Evolutionary conservation across 1,284 basidiomycete species (phyloP).

Genomic region (Boletus smithii): DNA sequence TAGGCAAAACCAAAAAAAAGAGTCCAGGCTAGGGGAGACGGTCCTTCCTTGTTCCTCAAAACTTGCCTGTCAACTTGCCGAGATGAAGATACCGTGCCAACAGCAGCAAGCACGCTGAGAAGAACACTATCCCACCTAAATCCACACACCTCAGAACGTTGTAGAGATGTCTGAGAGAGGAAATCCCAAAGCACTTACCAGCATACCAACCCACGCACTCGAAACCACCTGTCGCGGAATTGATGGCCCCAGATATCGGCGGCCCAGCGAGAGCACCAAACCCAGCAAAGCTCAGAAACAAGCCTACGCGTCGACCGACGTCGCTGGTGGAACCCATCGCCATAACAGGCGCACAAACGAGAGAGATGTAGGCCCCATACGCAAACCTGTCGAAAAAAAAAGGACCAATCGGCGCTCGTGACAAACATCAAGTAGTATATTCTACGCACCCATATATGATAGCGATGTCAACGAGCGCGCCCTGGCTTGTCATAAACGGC

Average conservation of each 20-base stretch:
- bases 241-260: constrained; percentile 50
- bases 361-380: constrained; percentile 55
- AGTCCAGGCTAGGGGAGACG: no score
- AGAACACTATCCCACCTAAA: constrained; percentile 29
- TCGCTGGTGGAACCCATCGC: constrained; percentile 57
- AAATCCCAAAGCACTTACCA: constrained; percentile 27
- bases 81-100: constrained; percentile 28
- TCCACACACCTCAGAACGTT: neutral
- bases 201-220: constrained; percentile 45
- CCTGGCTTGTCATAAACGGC: constrained; percentile 39
- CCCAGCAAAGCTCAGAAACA: constrained; percentile 51
- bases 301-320: constrained; percentile 57
- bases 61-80: constrained; percentile 28
- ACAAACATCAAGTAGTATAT: neutral
- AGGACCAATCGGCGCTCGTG: neutral
- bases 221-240: constrained; percentile 34
- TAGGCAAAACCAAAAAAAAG: no score
- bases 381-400: constrained; percentile 49
- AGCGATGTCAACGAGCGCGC: constrained; percentile 37
- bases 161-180: constrained; percentile 31
- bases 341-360: constrained; percentile 54
- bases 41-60: constrained; percentile 15
- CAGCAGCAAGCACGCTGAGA: constrained; percentile 27
- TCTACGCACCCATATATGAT: constrained; percentile 43
- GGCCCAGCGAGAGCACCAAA: constrained; percentile 46